Evolutionary conservation across 23 red algal genomes (phyloP).

Genomic region (Cyanidioschyzon merolae): DNA sequence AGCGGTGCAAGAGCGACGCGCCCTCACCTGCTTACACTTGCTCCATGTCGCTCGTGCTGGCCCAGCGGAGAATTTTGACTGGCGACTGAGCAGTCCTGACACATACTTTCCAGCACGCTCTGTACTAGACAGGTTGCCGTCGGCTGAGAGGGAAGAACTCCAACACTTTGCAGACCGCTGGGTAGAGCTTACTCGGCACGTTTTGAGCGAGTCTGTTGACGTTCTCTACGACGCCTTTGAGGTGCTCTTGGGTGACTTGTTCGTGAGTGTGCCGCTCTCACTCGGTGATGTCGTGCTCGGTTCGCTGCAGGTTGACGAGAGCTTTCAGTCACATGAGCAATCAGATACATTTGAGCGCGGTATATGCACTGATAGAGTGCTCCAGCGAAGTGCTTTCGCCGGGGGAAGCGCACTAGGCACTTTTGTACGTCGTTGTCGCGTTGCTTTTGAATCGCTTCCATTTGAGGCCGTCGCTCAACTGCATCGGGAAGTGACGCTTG

Average conservation of each 20-base stretch:
- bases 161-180: neutral
- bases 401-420: neutral
- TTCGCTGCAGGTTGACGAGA: constrained; percentile 10
- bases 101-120: neutral
- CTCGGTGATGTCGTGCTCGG: constrained; percentile 3
- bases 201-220: constrained; percentile 8
- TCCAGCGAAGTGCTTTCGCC: neutral
- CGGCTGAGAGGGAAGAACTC: neutral
- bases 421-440: constrained; percentile 10
- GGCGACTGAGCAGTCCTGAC: neutral
- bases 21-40: neutral
- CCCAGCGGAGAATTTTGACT: neutral
- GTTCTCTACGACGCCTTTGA: neutral
- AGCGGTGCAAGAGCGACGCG: neutral
- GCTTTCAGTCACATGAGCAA: neutral
- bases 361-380: neutral
- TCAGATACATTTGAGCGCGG: neutral
- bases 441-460: constrained; percentile 10
- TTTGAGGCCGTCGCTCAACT: constrained; percentile 3
- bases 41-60: neutral
- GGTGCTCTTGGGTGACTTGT: neutral
- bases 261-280: neutral
- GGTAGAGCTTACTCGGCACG: neutral
- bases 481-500: neutral
- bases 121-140: neutral